These are phyloP conservation scores for Paramecium tetraurelia DNA, from an alignment of 73 alveolate genomes.

Conservation along the genomic window DNA sequence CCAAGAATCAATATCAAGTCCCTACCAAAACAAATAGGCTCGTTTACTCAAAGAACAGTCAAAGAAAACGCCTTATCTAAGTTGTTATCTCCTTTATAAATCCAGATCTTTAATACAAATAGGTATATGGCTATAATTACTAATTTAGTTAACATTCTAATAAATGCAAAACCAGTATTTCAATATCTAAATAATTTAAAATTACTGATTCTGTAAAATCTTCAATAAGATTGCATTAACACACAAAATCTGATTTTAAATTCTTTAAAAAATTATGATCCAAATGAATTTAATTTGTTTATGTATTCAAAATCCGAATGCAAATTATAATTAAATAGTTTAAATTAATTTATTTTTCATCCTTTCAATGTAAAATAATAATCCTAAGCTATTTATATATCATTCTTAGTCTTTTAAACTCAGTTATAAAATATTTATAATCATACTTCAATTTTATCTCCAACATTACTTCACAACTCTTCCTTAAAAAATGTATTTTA, in stretches of 20 bases:
- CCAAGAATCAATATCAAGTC: neutral
- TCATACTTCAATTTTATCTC: no score
- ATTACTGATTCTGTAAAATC: neutral
- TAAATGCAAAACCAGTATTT: conserved; percentile 4
- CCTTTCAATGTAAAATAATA: no score
- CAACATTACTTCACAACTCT: no score
- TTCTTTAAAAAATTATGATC: neutral
- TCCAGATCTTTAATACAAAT: neutral
- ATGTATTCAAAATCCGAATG: neutral
- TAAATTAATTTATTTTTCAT: no score
- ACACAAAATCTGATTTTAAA: conserved; percentile 16
- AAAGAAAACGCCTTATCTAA: conserved; percentile 10
- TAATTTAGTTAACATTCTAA: neutral
- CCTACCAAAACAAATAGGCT: neutral
- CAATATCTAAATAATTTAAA: conserved; percentile 4
- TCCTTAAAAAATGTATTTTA: no score
- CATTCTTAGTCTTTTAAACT: no score
- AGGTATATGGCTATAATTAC: neutral
- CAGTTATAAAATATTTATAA: no score
- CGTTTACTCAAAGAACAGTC: neutral
- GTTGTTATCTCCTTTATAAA: neutral
- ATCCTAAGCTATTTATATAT: no score
- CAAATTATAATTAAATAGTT: neutral
- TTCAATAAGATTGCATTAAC: neutral
- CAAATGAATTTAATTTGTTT: neutral